Percentiles rank a stretch among this genome's conserved stretches.
These are phyloP conservation scores for Penicillium verhagenii DNA, from an alignment of 495 filamentous ascomycete species.

Conservation along the genomic window DNA sequence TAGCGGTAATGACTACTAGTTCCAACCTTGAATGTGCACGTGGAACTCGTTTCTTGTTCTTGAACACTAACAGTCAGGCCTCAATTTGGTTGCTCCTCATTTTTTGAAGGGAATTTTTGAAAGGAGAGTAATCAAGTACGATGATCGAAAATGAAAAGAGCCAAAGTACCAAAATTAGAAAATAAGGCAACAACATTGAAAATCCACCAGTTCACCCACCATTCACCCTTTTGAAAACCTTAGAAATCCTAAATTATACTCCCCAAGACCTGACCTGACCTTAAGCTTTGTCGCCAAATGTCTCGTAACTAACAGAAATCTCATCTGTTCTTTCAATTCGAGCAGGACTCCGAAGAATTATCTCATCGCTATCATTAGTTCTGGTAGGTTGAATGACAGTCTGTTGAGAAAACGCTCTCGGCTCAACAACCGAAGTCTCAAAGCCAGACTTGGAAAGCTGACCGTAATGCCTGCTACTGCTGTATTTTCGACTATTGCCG, in stretches of 20 bases:
- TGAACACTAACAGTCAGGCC: neutral
- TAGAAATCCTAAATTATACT: no score
- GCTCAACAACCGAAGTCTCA: slow-evolving; percentile 6
- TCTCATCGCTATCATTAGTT: slow-evolving; percentile 19
- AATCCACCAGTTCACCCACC: no score
- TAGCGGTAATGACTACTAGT: no score
- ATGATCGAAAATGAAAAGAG: neutral
- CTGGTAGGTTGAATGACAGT: slow-evolving; percentile 4
- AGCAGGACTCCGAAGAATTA: slow-evolving; percentile 18
- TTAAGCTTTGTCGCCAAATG: slow-evolving; percentile 6
- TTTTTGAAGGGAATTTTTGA: no score
- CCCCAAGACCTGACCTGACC: no score
- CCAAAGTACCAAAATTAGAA: neutral
- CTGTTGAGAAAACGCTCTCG: slow-evolving; percentile 1
- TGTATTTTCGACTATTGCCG: slow-evolving; percentile 15
- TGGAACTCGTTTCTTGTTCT: no score
- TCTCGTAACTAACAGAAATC: slow-evolving; percentile 23
- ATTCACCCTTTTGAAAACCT: neutral
- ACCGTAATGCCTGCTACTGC: slow-evolving; percentile 3
- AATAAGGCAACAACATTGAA: no score
- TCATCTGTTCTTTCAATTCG: slow-evolving; percentile 28
- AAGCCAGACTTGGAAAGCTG: slow-evolving; percentile 6
- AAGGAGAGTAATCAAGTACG: no score
- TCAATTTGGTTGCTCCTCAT: no score
- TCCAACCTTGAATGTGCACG: no score